A percentile compares a stretch with the other conserved stretches of the same genome.
Conservation (phyloP, 177 flowering plant genomes). For the Vitis hybrid region DNA sequence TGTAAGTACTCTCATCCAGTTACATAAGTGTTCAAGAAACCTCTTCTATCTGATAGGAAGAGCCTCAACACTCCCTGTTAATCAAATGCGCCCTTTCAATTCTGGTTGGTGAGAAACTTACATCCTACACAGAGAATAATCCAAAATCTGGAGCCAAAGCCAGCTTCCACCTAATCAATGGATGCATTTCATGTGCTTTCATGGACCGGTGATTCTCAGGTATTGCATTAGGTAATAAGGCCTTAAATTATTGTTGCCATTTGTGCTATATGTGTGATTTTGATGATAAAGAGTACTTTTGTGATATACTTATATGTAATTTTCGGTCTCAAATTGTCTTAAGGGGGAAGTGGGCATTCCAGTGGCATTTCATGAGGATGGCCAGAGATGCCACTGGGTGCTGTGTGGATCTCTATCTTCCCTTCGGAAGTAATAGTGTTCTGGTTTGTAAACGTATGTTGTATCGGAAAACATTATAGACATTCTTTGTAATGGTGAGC, state of each 20-base stretch:
- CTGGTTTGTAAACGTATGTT: too few species aligned
- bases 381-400: too few species aligned
- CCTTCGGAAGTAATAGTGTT: too few species aligned
- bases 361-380: too few species aligned
- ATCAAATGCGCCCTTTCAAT: neutral
- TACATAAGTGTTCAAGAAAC: neutral
- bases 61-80: neutral
- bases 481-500: too few species aligned
- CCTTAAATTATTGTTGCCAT: neutral
- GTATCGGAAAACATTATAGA: too few species aligned
- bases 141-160: neutral
- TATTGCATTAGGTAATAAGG: neutral
- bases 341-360: too few species aligned
- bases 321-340: too few species aligned
- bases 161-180: slow-evolving; percentile 1
- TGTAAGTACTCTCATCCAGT: neutral
- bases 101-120: neutral
- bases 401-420: too few species aligned
- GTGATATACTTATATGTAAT: too few species aligned
- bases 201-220: neutral
- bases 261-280: slow-evolving; percentile 3
- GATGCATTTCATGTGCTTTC: neutral
- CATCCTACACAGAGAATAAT: neutral
- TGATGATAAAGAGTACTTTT: too few species aligned
- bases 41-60: neutral